phyloP scores from a whole-genome alignment of 176 grass and related monocot genomes.

The Oryza glaberrima region DNA sequence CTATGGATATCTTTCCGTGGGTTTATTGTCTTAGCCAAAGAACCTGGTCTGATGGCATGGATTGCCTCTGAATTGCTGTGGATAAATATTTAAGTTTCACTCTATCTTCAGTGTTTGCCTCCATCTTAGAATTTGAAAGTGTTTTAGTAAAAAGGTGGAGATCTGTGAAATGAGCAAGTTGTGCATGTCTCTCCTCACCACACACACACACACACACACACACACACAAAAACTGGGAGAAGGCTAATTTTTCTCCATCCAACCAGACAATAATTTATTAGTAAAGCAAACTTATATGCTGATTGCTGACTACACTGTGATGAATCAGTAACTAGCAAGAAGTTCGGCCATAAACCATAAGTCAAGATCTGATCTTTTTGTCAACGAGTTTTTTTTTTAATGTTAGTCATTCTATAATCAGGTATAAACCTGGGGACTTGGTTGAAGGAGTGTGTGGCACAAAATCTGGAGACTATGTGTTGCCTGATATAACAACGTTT shows the following conservation, averaged over 20 bases:
- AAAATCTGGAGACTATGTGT: slow-evolving; percentile 53
- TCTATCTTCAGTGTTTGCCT: neutral
- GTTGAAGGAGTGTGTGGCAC: slow-evolving; percentile 52
- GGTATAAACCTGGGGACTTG: slow-evolving; percentile 75
- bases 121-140: neutral
- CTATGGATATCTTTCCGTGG: neutral
- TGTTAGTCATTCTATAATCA: slow-evolving; percentile 32
- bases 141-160: neutral
- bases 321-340: neutral
- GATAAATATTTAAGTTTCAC: neutral
- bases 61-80: neutral
- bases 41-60: neutral
- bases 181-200: neutral
- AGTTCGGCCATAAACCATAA: neutral
- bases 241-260: too few species aligned
- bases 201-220: too few species aligned
- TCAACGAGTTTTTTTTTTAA: neutral
- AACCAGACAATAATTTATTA: too few species aligned
- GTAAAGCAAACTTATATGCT: too few species aligned
- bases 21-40: neutral
- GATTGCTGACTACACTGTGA: neutral
- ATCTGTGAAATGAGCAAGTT: neutral
- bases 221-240: too few species aligned
- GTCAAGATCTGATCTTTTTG: neutral
- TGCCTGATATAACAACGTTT: slow-evolving; percentile 69